Evolutionary conservation across 1,284 basidiomycete species (phyloP), one percentile per base, ranked within the genome.

Genomic region (Gastroboletus turbinatus): DNA sequence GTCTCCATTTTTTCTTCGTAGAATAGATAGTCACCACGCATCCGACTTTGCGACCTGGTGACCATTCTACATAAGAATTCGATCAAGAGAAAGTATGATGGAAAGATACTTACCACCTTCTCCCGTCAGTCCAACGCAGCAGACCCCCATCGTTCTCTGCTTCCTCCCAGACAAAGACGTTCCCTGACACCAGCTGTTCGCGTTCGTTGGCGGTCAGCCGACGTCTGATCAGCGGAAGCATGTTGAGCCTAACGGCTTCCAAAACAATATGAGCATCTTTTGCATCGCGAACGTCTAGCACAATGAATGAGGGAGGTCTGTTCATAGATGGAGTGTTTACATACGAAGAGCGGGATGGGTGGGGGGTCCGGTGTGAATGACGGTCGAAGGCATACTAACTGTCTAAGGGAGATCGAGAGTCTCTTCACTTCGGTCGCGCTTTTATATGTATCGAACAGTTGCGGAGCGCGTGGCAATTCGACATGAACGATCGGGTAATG

Each of bases 121-220:
- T 76, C 7, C 88, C 88, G 64, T 90, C 88, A 10, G 88, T 90
- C 88, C 88, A 90, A 33, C 88, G 78, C 53, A 89, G 75, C 23
- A 90, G 71, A 17, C 87, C 87, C 10, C 87, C 87, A 65, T 90
- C 88, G 52, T 86, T 84, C 63, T 90, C 87, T 13, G 86, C 87
- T 67, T 90, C 88, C 65, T 90, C 88, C 89, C 89, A 91, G 40
- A 91, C 89, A 63, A 89, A 91, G 35, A 90, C 81, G 60, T 89
- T 87, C 0, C 88, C 88, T 50, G 87, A 86, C 36, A 69, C 69
- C 7, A 91, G 74, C 46, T 83, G 80, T 44, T 88, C 85, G 55
- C 89, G 78, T 66, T 91, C 88, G 55, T 75, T 81, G 7, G 82
- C 75, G 14, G 84, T 80, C 27, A 91, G 76, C 16, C 88, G 81